Conservation (phyloP, 208 protist species). For the Trichomonas tenax region DNA sequence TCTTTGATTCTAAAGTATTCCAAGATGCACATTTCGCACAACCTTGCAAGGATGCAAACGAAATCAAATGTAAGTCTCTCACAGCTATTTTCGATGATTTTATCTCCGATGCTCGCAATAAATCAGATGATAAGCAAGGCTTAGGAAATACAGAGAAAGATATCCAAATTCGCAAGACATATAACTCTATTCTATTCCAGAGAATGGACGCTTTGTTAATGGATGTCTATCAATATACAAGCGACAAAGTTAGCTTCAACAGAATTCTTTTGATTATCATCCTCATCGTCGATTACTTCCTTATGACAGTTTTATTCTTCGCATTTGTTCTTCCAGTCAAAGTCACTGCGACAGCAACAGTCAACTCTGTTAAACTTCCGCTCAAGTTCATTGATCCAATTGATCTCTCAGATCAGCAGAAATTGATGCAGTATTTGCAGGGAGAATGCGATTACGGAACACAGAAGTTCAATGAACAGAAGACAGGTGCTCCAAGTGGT, state of each 20-base stretch:
- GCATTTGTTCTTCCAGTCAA: not conserved
- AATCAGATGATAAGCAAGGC: too few relatives aligned
- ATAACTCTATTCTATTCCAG: not conserved
- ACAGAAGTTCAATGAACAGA: not conserved
- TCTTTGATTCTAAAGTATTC: too few relatives aligned
- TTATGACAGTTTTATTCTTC: not conserved
- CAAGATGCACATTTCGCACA: too few relatives aligned
- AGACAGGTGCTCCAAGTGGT: not conserved
- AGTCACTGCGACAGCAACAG: not conserved
- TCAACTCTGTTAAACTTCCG: not conserved
- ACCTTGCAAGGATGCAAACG: too few relatives aligned
- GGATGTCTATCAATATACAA: not conserved
- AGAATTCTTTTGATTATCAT: not conserved
- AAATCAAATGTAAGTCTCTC: too few relatives aligned
- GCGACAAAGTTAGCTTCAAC: not conserved
- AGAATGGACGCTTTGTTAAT: not conserved
- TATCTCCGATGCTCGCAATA: too few relatives aligned
- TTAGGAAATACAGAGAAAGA: too few relatives aligned
- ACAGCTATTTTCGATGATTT: too few relatives aligned
- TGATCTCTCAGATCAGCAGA: not conserved
- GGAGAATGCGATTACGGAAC: not conserved
- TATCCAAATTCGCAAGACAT: too few relatives aligned
- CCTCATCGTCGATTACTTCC: not conserved
- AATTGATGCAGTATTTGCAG: not conserved
- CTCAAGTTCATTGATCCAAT: not conserved